phyloP scores from a whole-genome alignment of 176 grass and related monocot genomes.

The Oryza longistaminata region DNA sequence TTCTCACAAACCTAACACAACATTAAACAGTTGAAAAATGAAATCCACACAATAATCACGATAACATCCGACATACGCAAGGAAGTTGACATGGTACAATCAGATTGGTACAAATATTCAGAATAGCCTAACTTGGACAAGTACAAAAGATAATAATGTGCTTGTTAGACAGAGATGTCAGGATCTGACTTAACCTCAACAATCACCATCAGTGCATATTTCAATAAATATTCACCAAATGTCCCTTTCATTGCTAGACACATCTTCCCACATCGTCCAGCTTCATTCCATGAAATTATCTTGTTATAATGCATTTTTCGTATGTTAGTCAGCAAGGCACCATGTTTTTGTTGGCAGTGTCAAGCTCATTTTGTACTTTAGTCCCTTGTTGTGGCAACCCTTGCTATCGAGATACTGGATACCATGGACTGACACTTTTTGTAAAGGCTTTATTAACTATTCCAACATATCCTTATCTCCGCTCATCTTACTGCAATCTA shows the following conservation, averaged over 20 bases:
- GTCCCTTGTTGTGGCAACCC: background rate
- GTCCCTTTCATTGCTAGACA: background rate
- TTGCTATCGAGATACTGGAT: background rate
- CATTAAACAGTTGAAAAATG: background rate
- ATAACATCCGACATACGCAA: background rate
- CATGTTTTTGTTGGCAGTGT: background rate
- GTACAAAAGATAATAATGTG: background rate
- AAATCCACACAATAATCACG: background rate
- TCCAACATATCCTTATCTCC: background rate
- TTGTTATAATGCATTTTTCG: background rate
- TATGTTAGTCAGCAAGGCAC: background rate
- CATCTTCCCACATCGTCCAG: background rate
- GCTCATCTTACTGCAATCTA: background rate
- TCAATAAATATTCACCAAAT: background rate
- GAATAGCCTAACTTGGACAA: background rate
- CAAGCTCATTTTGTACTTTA: background rate
- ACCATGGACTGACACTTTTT: background rate
- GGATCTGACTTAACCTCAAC: background rate
- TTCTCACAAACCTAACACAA: conserved; percentile 2
- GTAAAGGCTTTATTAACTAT: background rate
- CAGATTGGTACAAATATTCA: background rate
- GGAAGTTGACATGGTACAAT: background rate
- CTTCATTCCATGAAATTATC: background rate
- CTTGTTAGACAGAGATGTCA: background rate
- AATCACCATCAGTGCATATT: background rate